Conservation (phyloP, 1,284 basidiomycete genomes). For the Cutaneotrichosporon sp. region DNA sequence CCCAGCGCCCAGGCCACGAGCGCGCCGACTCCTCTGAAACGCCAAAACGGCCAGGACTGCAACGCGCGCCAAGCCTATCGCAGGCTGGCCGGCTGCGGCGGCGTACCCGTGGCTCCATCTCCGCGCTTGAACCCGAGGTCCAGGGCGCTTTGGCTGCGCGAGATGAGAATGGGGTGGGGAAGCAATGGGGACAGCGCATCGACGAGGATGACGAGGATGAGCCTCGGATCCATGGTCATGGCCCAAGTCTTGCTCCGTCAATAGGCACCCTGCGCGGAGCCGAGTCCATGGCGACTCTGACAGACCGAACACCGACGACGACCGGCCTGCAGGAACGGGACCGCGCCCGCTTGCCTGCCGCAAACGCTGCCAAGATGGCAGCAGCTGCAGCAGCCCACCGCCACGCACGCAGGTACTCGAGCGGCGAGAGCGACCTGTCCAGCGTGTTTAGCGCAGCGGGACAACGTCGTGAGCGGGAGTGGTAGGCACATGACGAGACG, state of each 20-base stretch:
- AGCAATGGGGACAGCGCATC: conserved; percentile 20
- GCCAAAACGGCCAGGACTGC: conserved; percentile 11
- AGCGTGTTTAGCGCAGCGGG: background rate
- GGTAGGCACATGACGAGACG: background rate
- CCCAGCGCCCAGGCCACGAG: background rate
- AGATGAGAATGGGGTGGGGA: conserved; percentile 9
- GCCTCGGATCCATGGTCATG: too few relatives aligned
- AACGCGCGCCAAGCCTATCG: conserved; percentile 26
- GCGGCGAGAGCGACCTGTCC: conserved; percentile 19
- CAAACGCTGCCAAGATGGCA: background rate
- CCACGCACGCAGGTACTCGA: conserved; percentile 2
- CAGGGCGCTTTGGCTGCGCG: background rate
- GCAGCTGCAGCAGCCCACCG: background rate
- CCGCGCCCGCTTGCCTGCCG: background rate
- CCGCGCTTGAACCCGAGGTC: conserved; percentile 14
- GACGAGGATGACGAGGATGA: conserved; percentile 37
- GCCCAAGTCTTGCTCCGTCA: background rate
- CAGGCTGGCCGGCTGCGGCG: conserved; percentile 30
- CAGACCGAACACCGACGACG: conserved; percentile 18
- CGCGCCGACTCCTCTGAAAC: background rate
- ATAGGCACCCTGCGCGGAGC: conserved; percentile 13
- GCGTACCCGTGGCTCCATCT: conserved; percentile 9
- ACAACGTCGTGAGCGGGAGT: background rate
- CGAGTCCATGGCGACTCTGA: conserved; percentile 19
- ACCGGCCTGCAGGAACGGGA: background rate